phyloP scores from a whole-genome alignment of 768 basidiomycete species.

The Suillus ampliporus region DNA sequence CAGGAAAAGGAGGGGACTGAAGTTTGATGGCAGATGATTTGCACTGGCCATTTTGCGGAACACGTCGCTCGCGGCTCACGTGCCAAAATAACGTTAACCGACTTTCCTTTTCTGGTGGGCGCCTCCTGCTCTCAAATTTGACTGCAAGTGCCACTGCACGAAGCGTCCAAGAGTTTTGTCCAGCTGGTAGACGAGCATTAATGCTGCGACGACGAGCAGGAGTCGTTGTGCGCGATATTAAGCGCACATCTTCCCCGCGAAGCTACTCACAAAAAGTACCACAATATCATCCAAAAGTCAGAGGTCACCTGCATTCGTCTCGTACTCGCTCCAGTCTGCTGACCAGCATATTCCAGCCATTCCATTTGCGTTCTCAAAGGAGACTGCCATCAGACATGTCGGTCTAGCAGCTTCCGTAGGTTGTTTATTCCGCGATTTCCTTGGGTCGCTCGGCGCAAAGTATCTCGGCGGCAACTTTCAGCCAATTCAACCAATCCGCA shows the following conservation, averaged over 20 bases:
- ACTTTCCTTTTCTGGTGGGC: background rate
- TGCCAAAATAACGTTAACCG: conserved; percentile 23
- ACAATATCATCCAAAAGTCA: conserved; percentile 44
- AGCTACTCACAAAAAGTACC: conserved; percentile 23
- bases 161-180: background rate
- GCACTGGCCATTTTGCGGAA: conserved; percentile 6
- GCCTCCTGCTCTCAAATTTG: background rate
- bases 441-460: conserved; percentile 41
- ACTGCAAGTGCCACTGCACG: no score
- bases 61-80: conserved; percentile 35
- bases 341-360: conserved; percentile 43
- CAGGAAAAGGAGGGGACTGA: background rate
- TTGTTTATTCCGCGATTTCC: conserved; percentile 26
- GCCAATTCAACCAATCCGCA: conserved; percentile 49
- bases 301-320: conserved; percentile 35
- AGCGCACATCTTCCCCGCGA: conserved; percentile 12
- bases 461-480: conserved; percentile 46
- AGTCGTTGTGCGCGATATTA: background rate
- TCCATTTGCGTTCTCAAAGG: conserved; percentile 55
- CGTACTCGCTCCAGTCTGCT: conserved; percentile 4
- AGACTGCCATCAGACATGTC: conserved; percentile 49
- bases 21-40: conserved; percentile 10
- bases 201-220: conserved; percentile 4
- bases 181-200: background rate
- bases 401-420: conserved; percentile 37